These are phyloP conservation scores for Nitzschia sp. DNA, from an alignment of 108 stramenopile species.

Conservation along the genomic window DNA sequence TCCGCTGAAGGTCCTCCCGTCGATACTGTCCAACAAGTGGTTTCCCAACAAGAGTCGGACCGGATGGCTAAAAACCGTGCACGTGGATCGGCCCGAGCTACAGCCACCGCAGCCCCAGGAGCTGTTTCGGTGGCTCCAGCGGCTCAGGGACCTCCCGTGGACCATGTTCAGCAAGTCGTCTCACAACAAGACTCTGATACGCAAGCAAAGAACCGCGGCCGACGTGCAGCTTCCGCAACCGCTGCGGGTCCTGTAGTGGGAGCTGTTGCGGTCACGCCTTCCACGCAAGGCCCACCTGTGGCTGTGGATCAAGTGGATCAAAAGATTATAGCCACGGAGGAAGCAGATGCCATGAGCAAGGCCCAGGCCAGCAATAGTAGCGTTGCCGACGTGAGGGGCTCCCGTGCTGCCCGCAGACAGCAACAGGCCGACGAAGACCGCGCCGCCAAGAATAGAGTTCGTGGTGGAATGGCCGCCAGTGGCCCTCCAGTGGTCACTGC, in stretches of 20 bases:
- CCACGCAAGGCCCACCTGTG: not conserved
- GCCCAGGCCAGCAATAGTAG: not conserved
- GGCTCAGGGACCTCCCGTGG: not conserved
- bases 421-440: not conserved
- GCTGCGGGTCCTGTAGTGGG: not conserved
- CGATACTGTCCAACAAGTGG: not conserved
- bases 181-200: not conserved
- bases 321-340: too few relatives aligned
- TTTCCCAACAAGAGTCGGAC: not conserved
- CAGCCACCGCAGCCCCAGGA: not conserved
- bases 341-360: too few relatives aligned
- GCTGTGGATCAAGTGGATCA: not conserved
- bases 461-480: not conserved
- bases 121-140: not conserved
- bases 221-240: not conserved
- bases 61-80: slow-evolving; percentile 1
- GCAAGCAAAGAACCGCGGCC: not conserved
- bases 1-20: not conserved
- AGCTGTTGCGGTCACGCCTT: not conserved
- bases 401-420: not conserved
- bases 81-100: not conserved
- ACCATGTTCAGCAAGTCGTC: not conserved
- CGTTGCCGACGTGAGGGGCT: not conserved
- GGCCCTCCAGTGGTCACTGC: not conserved
- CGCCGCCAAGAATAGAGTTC: not conserved